These are phyloP conservation scores for Pseudogymnoascus sp. DNA, from an alignment of 2,329 filamentous ascomycete species.

Conservation along the genomic window DNA sequence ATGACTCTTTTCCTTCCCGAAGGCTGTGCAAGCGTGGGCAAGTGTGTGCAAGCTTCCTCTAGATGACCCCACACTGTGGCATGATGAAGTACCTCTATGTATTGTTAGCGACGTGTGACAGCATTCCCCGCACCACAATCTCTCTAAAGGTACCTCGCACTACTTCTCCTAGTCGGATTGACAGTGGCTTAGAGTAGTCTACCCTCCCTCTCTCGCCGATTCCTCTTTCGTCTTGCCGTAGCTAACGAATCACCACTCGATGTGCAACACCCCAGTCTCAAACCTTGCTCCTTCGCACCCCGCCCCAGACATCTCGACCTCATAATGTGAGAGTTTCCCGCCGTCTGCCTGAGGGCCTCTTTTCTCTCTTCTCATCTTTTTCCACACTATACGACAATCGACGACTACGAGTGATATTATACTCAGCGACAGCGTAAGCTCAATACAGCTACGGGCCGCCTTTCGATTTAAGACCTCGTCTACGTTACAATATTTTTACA, in stretches of 20 bases:
- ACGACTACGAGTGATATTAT: background rate
- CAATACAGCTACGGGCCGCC: background rate
- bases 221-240: conserved; percentile 4
- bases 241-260: background rate
- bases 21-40: background rate
- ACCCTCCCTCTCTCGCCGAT: background rate
- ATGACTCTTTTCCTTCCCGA: background rate
- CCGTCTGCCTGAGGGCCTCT: background rate
- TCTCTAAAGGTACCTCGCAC: background rate
- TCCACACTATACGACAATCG: background rate
- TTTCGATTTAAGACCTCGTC: background rate
- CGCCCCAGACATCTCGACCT: background rate
- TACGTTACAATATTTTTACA: conserved; percentile 5
- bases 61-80: background rate
- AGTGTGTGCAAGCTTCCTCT: background rate
- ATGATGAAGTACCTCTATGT: background rate
- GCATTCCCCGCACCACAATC: background rate
- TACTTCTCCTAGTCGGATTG: background rate
- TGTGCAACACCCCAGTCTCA: background rate
- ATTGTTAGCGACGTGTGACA: background rate
- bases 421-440: background rate
- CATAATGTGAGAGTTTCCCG: conserved; percentile 3
- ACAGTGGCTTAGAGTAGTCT: background rate
- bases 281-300: background rate
- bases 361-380: background rate